phyloP scores from a whole-genome alignment of 805 yeast genomes.

The Schwanniomyces occidentalis region DNA sequence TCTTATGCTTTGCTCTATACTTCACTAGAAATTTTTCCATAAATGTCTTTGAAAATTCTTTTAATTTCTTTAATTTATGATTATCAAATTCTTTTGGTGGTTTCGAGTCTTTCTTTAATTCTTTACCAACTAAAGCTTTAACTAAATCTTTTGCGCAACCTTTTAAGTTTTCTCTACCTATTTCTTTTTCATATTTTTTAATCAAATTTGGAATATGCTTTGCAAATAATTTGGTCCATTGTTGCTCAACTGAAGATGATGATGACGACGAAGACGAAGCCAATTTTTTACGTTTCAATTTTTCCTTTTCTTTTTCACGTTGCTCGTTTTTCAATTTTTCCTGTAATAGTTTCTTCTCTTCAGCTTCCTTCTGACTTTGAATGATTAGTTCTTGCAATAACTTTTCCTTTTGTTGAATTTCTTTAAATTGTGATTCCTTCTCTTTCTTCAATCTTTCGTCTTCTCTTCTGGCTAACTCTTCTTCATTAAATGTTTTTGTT shows the following conservation, averaged over 20 bases:
- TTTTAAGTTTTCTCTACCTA: constrained; percentile 75
- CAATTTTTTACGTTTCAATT: constrained; percentile 11
- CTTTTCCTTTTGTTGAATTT: constrained; percentile 35
- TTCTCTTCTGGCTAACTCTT: constrained; percentile 29
- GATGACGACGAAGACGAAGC: constrained; percentile 3
- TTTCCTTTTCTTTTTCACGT: constrained; percentile 21
- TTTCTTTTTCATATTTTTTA: constrained; percentile 59
- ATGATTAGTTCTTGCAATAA: constrained; percentile 36
- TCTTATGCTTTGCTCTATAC: constrained; percentile 40
- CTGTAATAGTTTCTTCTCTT: constrained; percentile 29
- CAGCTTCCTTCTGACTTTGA: constrained; percentile 30
- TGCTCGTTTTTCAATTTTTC: constrained; percentile 21
- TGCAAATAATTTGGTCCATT: constrained; percentile 61
- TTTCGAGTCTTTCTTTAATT: constrained; percentile 43
- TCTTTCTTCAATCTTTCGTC: constrained; percentile 34
- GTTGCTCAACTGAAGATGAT: constrained; percentile 17
- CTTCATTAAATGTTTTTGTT: constrained; percentile 15
- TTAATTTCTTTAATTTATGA: constrained; percentile 70
- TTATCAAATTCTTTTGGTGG: constrained; percentile 60
- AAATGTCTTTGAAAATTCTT: constrained; percentile 58
- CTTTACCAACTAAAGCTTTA: constrained; percentile 66
- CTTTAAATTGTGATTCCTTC: constrained; percentile 32
- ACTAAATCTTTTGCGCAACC: constrained; percentile 79
- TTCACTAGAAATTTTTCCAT: constrained; percentile 66
- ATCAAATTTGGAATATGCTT: constrained; percentile 75